phyloP scores from a whole-genome alignment of 805 yeast species.

The Ogataea haglerorum region DNA sequence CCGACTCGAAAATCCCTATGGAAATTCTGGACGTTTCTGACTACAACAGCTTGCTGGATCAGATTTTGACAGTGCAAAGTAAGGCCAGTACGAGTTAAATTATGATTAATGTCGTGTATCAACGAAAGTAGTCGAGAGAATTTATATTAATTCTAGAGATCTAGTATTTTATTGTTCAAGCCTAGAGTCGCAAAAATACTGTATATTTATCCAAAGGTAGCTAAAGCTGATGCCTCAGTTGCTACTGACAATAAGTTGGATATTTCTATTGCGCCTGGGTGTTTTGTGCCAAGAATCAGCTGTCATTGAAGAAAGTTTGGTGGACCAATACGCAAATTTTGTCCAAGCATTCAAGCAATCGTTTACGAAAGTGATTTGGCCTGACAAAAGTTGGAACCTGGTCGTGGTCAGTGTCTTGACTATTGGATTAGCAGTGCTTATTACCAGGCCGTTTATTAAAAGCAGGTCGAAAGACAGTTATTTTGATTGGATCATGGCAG shows the following conservation, averaged over 20 bases:
- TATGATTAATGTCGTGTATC: slow-evolving; percentile 14
- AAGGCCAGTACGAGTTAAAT: background rate
- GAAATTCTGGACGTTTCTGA: slow-evolving; percentile 11
- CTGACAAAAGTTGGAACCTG: slow-evolving; percentile 16
- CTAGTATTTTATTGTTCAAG: background rate
- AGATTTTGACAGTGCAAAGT: slow-evolving; percentile 16
- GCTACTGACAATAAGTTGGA: background rate
- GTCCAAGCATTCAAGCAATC: slow-evolving; percentile 1
- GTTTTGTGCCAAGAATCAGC: background rate
- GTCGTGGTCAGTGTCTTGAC: slow-evolving; percentile 19
- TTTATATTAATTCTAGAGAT: slow-evolving; percentile 5
- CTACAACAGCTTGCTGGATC: slow-evolving; percentile 20
- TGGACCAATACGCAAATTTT: background rate
- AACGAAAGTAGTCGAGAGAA: slow-evolving; percentile 13
- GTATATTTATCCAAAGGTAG: background rate
- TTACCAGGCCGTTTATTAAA: slow-evolving; percentile 16
- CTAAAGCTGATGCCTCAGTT: slow-evolving; percentile 9
- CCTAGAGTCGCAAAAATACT: background rate
- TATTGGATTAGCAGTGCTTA: slow-evolving; percentile 17
- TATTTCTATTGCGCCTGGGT: background rate
- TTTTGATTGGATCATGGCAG: slow-evolving; percentile 13
- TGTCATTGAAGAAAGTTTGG: background rate
- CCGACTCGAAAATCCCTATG: background rate
- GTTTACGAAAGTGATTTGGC: slow-evolving; percentile 12
- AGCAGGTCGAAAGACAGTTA: slow-evolving; percentile 1